Evolutionary conservation across 805 yeast genomes (phyloP).

Genomic region (Schwanniomyces occidentalis): DNA sequence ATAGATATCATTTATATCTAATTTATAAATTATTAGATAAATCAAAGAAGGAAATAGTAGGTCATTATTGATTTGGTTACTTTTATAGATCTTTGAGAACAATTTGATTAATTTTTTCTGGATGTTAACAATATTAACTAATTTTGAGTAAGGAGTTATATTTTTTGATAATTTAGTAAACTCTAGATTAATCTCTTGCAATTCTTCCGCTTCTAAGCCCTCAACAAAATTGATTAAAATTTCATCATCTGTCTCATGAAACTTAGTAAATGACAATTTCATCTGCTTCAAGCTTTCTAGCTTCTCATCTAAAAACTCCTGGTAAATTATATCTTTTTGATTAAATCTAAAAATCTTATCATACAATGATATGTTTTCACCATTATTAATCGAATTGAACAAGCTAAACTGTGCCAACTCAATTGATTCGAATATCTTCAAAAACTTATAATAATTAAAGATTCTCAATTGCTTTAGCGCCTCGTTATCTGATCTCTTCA

Average conservation of each 20-base stretch:
- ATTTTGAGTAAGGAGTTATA: slow-evolving; percentile 35
- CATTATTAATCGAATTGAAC: slow-evolving; percentile 23
- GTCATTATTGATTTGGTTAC: slow-evolving; percentile 35
- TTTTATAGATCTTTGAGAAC: slow-evolving; percentile 15
- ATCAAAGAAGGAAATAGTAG: slow-evolving; percentile 41
- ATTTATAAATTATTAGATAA: slow-evolving; percentile 32
- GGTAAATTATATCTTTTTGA: slow-evolving; percentile 36
- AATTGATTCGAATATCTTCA: slow-evolving; percentile 31
- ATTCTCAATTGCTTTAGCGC: slow-evolving; percentile 41
- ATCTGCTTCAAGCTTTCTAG: slow-evolving; percentile 24
- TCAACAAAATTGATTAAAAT: slow-evolving; percentile 17
- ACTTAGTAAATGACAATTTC: slow-evolving; percentile 28
- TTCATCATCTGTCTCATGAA: slow-evolving; percentile 23
- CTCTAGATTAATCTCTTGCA: slow-evolving; percentile 16
- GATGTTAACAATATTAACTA: slow-evolving; percentile 26
- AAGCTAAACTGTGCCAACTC: slow-evolving; percentile 34
- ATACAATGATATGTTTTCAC: slow-evolving; percentile 31
- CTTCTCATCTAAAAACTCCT: slow-evolving; percentile 36
- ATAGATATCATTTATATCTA: slow-evolving; percentile 26
- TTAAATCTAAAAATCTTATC: slow-evolving; percentile 42
- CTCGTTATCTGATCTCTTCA: slow-evolving; percentile 34
- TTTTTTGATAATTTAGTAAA: slow-evolving; percentile 18
- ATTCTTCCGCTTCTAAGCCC: slow-evolving; percentile 14
- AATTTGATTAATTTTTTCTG: slow-evolving; percentile 30
- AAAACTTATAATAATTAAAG: slow-evolving; percentile 42